These are phyloP conservation scores for Daldinia eschscholtzii DNA, from an alignment of 2,329 filamentous ascomycete genomes.

Conservation along the genomic window DNA sequence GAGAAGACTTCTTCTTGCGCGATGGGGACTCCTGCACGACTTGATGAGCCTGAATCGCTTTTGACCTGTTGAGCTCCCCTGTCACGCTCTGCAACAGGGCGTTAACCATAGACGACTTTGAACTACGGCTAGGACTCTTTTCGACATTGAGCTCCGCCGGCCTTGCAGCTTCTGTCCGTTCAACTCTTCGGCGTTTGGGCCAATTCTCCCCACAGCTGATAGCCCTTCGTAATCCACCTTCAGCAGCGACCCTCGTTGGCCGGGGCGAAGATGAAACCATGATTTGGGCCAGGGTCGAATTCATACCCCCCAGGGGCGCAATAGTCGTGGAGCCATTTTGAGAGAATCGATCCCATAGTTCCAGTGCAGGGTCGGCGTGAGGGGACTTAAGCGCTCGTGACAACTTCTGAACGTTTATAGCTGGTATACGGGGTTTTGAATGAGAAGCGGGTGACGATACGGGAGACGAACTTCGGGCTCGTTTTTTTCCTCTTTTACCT, in stretches of 20 bases:
- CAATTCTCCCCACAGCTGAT: slow-evolving; percentile 78
- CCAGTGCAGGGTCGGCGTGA: slow-evolving; percentile 77
- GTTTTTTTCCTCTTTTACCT: slow-evolving; percentile 69
- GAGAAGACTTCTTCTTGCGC: slow-evolving; percentile 55
- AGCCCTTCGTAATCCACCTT: slow-evolving; percentile 69
- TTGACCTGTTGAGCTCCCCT: slow-evolving; percentile 63
- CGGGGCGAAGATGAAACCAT: slow-evolving; percentile 79
- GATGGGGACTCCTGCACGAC: slow-evolving; percentile 59
- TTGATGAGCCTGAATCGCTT: slow-evolving; percentile 51
- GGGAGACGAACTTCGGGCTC: slow-evolving; percentile 80
- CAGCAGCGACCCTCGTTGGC: slow-evolving; percentile 61
- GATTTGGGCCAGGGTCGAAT: slow-evolving; percentile 72
- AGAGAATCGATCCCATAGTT: slow-evolving; percentile 83
- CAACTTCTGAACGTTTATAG: slow-evolving; percentile 70
- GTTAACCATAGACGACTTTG: slow-evolving; percentile 69
- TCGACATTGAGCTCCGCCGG: slow-evolving; percentile 52
- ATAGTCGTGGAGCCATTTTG: slow-evolving; percentile 61
- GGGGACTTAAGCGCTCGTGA: slow-evolving; percentile 73
- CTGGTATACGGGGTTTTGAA: slow-evolving; percentile 59
- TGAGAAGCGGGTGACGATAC: slow-evolving; percentile 71
- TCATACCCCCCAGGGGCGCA: slow-evolving; percentile 61
- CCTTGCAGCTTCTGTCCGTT: slow-evolving; percentile 59
- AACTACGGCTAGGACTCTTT: slow-evolving; percentile 60
- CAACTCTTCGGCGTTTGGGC: slow-evolving; percentile 76
- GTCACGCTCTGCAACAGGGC: slow-evolving; percentile 76